Base-by-base conservation (phyloP, 1,284 basidiomycete species). In the Microbotryum silenes-acaulis region DNA sequence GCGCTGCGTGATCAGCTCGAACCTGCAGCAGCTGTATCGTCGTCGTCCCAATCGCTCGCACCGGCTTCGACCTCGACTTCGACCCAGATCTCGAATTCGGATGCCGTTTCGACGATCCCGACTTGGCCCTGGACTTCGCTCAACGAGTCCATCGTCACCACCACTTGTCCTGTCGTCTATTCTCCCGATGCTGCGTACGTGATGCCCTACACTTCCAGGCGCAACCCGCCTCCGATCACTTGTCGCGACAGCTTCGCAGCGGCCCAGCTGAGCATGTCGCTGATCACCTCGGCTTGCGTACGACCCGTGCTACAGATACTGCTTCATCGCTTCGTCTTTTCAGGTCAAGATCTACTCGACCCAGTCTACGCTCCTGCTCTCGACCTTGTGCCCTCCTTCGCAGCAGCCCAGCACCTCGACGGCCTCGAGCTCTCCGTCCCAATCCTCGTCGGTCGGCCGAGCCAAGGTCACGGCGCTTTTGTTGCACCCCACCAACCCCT, bases 401-500 rank as follows among this genome's bases (percentile, higher is more conserved):
- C 78, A 79, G 25, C 64, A 63, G 9, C 65, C 69, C 18, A 70
- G 73, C 27, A 76, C 80, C 18, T 81, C 82, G 16, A 77, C 71
- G 8, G 74, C 63, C 70, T 73, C 61, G 18, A 56, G 70, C 20
- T 51, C 72, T n/a, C 70, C 67, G 47, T 73, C 72, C 51, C 73
- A 77, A 37, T 77, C 77, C 5, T 80, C 83, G 62, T 76, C 80
- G 16, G 81, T 82, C 70, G 73, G 79, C 25, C 63, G 63, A 8
- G 62, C 61, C 42, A 60, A 62, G 23, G 63, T 96, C 70, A 91
- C 91, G 7, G 83, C 85, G 42, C 82, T 88, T 54, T 77, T 86
- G 55, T 77, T 97, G 61, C 89, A 86, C 73, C 91, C 94, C 4
- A 81, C 85, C 66, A 97, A 97, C 76, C 80, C 85, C 20, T 88